Evolutionary conservation across 2,329 filamentous ascomycete genomes (phyloP).

Genomic region (Curvularia lunata): DNA sequence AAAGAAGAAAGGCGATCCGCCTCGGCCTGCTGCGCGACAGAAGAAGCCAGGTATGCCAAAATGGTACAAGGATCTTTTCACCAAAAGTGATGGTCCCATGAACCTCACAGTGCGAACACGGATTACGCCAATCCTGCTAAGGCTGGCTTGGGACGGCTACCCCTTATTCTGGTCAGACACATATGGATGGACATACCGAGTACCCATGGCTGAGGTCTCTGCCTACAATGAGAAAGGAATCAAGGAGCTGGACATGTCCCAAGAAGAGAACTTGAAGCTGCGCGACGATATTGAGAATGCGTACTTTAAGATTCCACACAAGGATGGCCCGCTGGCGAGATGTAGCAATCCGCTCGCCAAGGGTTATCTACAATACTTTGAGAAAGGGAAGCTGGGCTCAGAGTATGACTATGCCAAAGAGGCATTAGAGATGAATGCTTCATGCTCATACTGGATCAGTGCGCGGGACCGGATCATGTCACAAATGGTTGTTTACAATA

Average conservation of each 20-base stretch:
- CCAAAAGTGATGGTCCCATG: constrained; percentile 71
- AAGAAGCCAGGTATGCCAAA: constrained; percentile 94
- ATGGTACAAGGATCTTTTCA: constrained; percentile 94
- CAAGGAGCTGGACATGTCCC: constrained; percentile 75
- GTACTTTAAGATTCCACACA: constrained; percentile 96
- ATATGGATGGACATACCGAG: constrained; percentile 90
- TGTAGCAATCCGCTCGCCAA: constrained; percentile 91
- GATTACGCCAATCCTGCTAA: constrained; percentile 82
- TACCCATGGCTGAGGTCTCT: constrained; percentile 65
- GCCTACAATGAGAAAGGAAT: constrained; percentile 76
- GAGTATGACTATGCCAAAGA: constrained; percentile 91
- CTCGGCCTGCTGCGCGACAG: constrained; percentile 78
- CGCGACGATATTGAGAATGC: constrained; percentile 68
- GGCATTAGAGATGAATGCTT: constrained; percentile 97
- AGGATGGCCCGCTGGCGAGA: constrained; percentile 84
- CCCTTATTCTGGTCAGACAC: constrained; percentile 93
- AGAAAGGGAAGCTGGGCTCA: constrained; percentile 84
- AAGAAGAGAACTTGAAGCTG: constrained; percentile 69
- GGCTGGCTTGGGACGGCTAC: constrained; percentile 85
- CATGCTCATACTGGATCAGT: constrained; percentile 99
- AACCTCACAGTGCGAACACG: constrained; percentile 84
- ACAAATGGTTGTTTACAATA: constrained; percentile 92
- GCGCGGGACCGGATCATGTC: constrained; percentile 89
- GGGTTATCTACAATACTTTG: constrained; percentile 87
- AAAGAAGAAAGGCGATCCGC: constrained; percentile 83